A percentile compares a stretch with the other conserved stretches of the same genome.
Evolutionary conservation across 306 rosid species (phyloP).

Genomic region (Sicyos baderoa): DNA sequence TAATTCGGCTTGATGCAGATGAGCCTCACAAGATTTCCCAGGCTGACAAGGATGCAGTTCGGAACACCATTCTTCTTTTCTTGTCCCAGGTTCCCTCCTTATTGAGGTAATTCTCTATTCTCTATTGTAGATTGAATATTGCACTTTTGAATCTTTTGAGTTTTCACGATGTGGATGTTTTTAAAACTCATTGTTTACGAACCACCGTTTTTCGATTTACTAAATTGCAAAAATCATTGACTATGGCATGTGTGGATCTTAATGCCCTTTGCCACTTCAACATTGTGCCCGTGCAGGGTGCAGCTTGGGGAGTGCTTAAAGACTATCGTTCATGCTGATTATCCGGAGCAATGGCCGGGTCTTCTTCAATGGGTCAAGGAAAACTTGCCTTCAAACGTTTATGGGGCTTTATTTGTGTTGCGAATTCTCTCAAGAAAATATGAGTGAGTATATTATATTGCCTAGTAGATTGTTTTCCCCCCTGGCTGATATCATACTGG

Average conservation of each 20-base stretch:
- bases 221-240: not conserved
- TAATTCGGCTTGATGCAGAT: conserved; percentile 37
- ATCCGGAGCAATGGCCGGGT: conserved; percentile 92
- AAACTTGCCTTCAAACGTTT: conserved; percentile 77
- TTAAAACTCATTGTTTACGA: not conserved
- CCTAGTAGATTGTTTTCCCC: not conserved
- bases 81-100: conserved; percentile 79
- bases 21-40: conserved; percentile 57
- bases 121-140: not conserved
- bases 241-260: not conserved
- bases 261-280: not conserved
- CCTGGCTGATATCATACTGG: not conserved
- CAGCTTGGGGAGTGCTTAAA: conserved; percentile 95
- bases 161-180: not conserved
- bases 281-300: conserved; percentile 41
- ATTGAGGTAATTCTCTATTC: conserved; percentile 48
- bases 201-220: not conserved
- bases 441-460: conserved; percentile 49
- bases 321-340: conserved; percentile 81
- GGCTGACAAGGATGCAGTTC: conserved; percentile 71
- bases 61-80: conserved; percentile 69
- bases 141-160: not conserved
- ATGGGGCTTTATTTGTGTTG: conserved; percentile 81
- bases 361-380: conserved; percentile 94
- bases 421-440: conserved; percentile 95